Conservation (phyloP, 345 rosid genomes). For the Corchorus olitorius region DNA sequence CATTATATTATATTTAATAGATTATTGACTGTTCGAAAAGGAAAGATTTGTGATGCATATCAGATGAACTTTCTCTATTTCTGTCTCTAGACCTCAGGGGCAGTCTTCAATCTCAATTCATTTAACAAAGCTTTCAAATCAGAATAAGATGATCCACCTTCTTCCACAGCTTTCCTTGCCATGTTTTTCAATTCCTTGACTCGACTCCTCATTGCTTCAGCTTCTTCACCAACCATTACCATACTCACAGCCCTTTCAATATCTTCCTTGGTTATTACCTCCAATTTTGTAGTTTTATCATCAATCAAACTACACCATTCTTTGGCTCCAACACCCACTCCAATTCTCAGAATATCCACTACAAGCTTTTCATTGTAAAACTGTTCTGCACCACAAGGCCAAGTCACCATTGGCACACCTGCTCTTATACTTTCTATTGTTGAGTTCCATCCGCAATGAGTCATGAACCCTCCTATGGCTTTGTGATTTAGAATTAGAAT, state of each 20-base stretch:
- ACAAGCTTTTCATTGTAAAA: constrained; percentile 35
- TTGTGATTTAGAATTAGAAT: constrained; percentile 37
- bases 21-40: not conserved
- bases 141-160: constrained; percentile 51
- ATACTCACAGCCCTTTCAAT: constrained; percentile 32
- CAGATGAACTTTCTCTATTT: too few species aligned
- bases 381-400: not conserved
- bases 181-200: constrained; percentile 30
- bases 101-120: constrained; percentile 29
- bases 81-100: not conserved
- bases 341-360: constrained; percentile 37
- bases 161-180: constrained; percentile 42
- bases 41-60: not conserved
- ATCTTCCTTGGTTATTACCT: constrained; percentile 28
- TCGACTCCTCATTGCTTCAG: constrained; percentile 34
- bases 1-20: too few species aligned
- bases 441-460: not conserved
- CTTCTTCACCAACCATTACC: constrained; percentile 44
- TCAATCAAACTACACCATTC: constrained; percentile 20
- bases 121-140: constrained; percentile 37
- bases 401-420: not conserved
- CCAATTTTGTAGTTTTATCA: constrained; percentile 3
- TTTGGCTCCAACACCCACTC: constrained; percentile 38
- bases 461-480: not conserved
- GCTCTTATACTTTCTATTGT: not conserved